Percentiles rank a stretch among this genome's conserved stretches.
Evolutionary conservation across 257 asterid genomes (phyloP).

Genomic region (Fraxinus cuspidata): DNA sequence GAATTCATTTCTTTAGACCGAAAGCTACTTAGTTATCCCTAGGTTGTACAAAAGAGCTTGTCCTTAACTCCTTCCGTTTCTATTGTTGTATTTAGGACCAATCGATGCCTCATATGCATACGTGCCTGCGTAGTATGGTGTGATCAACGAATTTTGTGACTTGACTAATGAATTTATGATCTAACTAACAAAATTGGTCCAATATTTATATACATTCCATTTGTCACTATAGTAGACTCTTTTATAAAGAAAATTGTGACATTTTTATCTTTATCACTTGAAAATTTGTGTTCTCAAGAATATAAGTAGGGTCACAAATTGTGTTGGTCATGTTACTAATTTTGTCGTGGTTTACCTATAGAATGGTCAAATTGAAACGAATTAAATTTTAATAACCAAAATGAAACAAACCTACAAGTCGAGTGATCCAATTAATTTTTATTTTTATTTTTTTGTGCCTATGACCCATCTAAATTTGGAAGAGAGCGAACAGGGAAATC

Average conservation of each 20-base stretch:
- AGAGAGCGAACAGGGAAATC: conserved; percentile 22
- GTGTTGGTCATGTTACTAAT: neutral
- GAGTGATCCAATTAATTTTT: neutral
- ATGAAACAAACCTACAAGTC: neutral
- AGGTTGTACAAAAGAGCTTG: no score
- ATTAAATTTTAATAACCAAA: neutral
- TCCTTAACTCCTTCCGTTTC: neutral
- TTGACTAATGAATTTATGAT: neutral
- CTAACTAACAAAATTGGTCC: neutral
- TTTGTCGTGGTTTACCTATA: neutral
- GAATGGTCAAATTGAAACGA: neutral
- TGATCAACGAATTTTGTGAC: neutral
- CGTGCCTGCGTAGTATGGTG: neutral
- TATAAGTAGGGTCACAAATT: no score
- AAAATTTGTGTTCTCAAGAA: no score
- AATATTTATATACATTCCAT: no score
- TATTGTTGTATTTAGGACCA: neutral
- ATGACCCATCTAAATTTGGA: neutral
- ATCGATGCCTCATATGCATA: no score
- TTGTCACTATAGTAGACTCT: no score
- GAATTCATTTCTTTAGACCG: no score
- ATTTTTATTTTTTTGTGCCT: neutral
- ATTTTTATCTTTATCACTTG: neutral
- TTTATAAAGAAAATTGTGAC: no score
- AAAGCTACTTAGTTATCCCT: neutral